Conservation (phyloP, 2,329 filamentous ascomycete genomes). For the Epichloe typhina region DNA sequence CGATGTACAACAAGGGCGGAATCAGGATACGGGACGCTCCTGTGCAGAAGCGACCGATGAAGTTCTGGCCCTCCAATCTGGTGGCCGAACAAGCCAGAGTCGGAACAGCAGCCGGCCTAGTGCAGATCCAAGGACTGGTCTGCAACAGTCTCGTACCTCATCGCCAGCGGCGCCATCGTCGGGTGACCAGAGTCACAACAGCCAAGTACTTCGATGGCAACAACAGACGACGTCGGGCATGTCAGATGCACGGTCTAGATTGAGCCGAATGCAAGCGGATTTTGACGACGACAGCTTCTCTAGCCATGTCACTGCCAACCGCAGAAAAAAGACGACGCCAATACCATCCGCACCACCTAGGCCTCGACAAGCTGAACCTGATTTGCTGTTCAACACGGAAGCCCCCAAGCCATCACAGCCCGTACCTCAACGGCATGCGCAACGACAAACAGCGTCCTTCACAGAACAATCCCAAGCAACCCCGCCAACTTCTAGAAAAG, state of each 20-base stretch:
- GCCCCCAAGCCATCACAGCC: slow-evolving; percentile 22
- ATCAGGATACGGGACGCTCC: slow-evolving; percentile 17
- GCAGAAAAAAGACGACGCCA: slow-evolving; percentile 56
- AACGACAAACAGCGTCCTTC: slow-evolving; percentile 19
- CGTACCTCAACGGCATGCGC: slow-evolving; percentile 23
- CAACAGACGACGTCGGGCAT: slow-evolving; percentile 27
- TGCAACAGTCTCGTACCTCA: slow-evolving; percentile 31
- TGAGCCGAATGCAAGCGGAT: slow-evolving; percentile 49
- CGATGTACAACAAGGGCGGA: slow-evolving; percentile 43
- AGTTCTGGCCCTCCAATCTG: slow-evolving; percentile 66
- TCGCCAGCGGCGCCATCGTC: slow-evolving; percentile 33
- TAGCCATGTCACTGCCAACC: slow-evolving; percentile 76
- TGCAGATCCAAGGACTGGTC: slow-evolving; percentile 13
- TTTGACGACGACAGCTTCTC: slow-evolving; percentile 66
- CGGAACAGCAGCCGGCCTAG: slow-evolving; percentile 15
- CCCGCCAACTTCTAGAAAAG: slow-evolving; percentile 24
- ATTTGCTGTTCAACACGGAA: slow-evolving; percentile 47
- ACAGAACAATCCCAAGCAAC: slow-evolving; percentile 13
- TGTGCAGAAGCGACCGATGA: slow-evolving; percentile 46
- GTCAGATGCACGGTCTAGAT: slow-evolving; percentile 32
- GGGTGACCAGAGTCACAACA: slow-evolving; percentile 29
- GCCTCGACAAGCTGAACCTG: slow-evolving; percentile 32
- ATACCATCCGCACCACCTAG: slow-evolving; percentile 28
- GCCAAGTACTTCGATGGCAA: slow-evolving; percentile 46
- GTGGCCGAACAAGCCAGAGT: slow-evolving; percentile 37